phyloP scores from a whole-genome alignment of 345 rosid species.

The Cardamine chenopodiifolia region DNA sequence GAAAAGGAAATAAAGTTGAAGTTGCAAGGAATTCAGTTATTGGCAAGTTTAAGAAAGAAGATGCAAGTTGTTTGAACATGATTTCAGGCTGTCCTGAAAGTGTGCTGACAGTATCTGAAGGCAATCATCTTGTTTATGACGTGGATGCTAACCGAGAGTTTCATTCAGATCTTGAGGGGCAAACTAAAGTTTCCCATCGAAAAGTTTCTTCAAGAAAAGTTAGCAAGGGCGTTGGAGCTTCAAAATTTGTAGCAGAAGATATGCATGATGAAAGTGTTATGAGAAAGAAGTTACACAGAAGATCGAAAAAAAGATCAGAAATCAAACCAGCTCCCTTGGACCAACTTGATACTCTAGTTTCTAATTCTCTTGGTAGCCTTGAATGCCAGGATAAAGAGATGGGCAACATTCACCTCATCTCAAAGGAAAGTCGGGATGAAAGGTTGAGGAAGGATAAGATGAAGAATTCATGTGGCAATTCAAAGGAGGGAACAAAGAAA shows the following conservation, averaged over 20 bases:
- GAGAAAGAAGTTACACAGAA: constrained; percentile 63
- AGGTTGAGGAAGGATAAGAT: constrained; percentile 46
- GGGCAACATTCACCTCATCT: constrained; percentile 35
- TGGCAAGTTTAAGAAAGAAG: constrained; percentile 42
- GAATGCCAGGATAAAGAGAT: constrained; percentile 40
- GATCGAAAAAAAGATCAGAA: constrained; percentile 71
- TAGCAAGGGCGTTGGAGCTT: constrained; percentile 47
- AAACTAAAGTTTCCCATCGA: constrained; percentile 33
- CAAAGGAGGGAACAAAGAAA: constrained; percentile 50
- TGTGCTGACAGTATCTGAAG: constrained; percentile 49
- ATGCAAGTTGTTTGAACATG: constrained; percentile 28
- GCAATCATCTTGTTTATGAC: constrained; percentile 44
- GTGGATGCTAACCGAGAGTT: constrained; percentile 44
- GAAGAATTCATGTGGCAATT: constrained; percentile 35
- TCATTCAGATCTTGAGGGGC: constrained; percentile 30
- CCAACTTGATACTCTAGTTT: constrained; percentile 44
- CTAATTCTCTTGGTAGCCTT: constrained; percentile 31
- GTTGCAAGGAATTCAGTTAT: constrained; percentile 50
- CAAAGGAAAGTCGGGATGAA: constrained; percentile 42
- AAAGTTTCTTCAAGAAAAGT: constrained; percentile 47
- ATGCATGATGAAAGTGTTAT: constrained; percentile 41
- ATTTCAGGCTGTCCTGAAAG: constrained; percentile 45
- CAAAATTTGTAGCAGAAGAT: constrained; percentile 42
- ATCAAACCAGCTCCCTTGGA: constrained; percentile 46
- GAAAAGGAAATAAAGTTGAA: constrained; percentile 72